These are phyloP conservation scores for Melocanna baccifera DNA, from an alignment of 176 grass and related monocot species.

Conservation along the genomic window DNA sequence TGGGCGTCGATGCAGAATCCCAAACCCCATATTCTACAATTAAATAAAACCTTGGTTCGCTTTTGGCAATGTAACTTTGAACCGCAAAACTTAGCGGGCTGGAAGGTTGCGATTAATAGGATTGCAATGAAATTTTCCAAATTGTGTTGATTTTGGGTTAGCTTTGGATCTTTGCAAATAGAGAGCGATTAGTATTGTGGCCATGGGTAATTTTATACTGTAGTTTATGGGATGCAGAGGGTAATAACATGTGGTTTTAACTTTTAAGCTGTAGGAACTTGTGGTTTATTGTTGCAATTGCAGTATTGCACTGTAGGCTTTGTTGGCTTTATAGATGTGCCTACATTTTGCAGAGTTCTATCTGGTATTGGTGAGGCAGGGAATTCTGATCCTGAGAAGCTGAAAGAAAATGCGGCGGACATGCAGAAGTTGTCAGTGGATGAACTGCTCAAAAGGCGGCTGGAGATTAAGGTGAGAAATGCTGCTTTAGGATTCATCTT, in stretches of 20 bases:
- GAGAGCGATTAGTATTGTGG: not conserved
- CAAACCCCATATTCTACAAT: not conserved
- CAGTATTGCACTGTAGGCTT: not conserved
- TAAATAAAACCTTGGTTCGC: not conserved
- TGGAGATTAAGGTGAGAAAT: constrained; percentile 72
- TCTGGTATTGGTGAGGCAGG: too few relatives aligned
- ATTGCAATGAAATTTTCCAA: not conserved
- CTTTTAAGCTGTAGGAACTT: not conserved
- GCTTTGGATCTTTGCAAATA: too few relatives aligned
- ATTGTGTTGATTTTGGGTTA: not conserved
- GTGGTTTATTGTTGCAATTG: not conserved
- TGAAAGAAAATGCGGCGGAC: constrained; percentile 68
- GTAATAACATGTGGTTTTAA: not conserved
- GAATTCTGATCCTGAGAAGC: constrained; percentile 84
- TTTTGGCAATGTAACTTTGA: not conserved
- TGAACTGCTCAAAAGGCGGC: constrained; percentile 55
- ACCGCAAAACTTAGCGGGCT: not conserved
- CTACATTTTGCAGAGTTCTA: constrained; percentile 24
- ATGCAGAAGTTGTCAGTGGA: constrained; percentile 60
- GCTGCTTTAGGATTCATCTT: constrained; percentile 6
- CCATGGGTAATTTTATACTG: not conserved
- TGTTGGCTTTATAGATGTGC: not conserved
- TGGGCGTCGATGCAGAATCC: constrained; percentile 69
- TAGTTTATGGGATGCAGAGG: not conserved
- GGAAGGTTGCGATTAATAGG: not conserved